Conservation (phyloP, 371 early-diverging fungal genomes). For the Dichotomocladium elegans region DNA sequence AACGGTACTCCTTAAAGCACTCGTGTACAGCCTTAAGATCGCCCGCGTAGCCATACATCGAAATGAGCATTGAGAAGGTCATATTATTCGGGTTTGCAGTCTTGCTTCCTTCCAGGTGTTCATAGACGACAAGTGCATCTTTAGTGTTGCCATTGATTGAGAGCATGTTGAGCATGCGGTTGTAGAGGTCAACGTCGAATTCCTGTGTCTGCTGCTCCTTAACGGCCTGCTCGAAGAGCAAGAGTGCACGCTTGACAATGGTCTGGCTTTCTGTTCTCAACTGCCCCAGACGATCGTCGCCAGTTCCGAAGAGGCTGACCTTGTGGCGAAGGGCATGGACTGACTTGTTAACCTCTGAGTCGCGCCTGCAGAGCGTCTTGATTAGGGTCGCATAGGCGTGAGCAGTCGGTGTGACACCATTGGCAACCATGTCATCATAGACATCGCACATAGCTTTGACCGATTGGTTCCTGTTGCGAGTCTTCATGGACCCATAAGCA, state of each 20-base stretch:
- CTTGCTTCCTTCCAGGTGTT: conserved; percentile 37
- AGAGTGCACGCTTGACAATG: conserved; percentile 39
- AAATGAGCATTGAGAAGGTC: conserved; percentile 44
- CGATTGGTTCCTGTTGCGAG: conserved; percentile 26
- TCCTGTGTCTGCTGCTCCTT: conserved; percentile 26
- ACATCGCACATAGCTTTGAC: conserved; percentile 33
- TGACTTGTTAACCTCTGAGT: conserved; percentile 37
- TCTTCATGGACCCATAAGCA: conserved; percentile 34
- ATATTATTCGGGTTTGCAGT: conserved; percentile 27
- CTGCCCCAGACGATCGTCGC: conserved; percentile 13
- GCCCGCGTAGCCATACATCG: conserved; percentile 43
- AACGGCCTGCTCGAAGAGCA: conserved; percentile 41
- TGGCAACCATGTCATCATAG: conserved; percentile 42
- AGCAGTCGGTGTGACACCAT: conserved; percentile 34
- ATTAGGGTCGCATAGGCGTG: conserved; percentile 45
- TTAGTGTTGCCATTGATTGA: conserved; percentile 35
- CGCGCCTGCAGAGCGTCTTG: conserved; percentile 32
- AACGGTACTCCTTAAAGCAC: conserved; percentile 46
- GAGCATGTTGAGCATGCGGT: conserved; percentile 32
- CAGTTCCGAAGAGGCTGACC: conserved; percentile 20
- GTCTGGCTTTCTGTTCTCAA: conserved; percentile 37
- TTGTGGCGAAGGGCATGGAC: conserved; percentile 23
- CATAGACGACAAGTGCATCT: conserved; percentile 45
- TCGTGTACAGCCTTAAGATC: conserved; percentile 38
- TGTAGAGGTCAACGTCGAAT: conserved; percentile 44